Percentiles rank a stretch among this genome's conserved stretches.
Conservation (phyloP, 1,284 basidiomycete species). For the Ceratobasidium theobromae region DNA sequence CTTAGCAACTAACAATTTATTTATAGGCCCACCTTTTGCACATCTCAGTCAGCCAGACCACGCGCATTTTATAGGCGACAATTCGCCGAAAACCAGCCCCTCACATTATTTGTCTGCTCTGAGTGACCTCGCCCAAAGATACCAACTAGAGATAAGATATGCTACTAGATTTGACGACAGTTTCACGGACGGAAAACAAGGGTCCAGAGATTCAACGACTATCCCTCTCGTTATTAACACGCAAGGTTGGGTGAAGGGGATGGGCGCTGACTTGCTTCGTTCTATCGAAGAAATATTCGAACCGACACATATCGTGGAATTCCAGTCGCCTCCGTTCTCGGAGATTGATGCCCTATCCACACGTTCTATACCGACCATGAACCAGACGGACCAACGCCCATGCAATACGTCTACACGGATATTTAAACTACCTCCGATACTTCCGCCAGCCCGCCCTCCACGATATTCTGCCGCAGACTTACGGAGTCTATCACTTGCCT, state of each 20-base stretch:
- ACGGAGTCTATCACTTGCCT: conserved; percentile 70
- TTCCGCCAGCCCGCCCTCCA: conserved; percentile 30
- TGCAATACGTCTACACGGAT: not conserved
- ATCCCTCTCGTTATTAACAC: conserved; percentile 92
- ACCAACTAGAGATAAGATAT: conserved; percentile 68
- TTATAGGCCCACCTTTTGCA: conserved; percentile 78
- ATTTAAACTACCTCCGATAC: conserved; percentile 4
- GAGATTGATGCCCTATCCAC: not conserved
- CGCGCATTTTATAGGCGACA: conserved; percentile 84
- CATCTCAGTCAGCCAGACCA: conserved; percentile 70
- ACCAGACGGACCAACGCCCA: not conserved
- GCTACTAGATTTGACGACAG: conserved; percentile 42
- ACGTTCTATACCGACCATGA: not conserved
- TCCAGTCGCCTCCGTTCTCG: conserved; percentile 36
- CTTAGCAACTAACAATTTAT: not conserved
- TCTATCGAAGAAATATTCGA: conserved; percentile 68
- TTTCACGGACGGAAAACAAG: conserved; percentile 37
- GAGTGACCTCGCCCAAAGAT: conserved; percentile 67
- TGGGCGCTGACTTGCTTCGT: conserved; percentile 78
- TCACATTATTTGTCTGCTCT: conserved; percentile 76
- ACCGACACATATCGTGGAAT: conserved; percentile 68
- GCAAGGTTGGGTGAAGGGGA: conserved; percentile 95
- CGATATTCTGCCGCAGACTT: conserved; percentile 67
- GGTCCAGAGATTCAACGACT: conserved; percentile 33
- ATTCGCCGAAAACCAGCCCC: conserved; percentile 77